These are phyloP conservation scores for Rhodotorula kratochvilovae DNA, from an alignment of 768 basidiomycete genomes.

Conservation along the genomic window DNA sequence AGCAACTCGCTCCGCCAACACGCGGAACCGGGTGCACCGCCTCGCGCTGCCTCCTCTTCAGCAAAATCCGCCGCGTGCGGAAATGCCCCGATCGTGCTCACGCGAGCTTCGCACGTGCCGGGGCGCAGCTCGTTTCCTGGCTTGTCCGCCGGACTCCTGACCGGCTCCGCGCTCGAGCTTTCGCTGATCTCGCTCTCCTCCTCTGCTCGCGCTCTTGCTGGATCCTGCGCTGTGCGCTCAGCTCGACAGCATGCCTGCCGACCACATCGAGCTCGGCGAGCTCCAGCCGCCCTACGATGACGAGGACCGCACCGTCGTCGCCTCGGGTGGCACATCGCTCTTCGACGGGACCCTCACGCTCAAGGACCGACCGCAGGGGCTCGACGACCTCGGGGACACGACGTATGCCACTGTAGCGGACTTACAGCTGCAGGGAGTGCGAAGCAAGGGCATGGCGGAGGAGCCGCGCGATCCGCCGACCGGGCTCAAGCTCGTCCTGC, in stretches of 20 bases:
- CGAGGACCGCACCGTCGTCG: not conserved
- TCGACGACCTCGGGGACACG: not conserved
- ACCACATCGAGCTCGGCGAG: not conserved
- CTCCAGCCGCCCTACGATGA: not conserved
- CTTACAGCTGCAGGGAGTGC: not conserved
- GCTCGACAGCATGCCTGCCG: not conserved
- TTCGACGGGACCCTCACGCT: not conserved
- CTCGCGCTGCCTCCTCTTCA: too few species aligned
- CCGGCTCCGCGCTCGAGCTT: not conserved
- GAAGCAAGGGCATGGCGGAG: not conserved
- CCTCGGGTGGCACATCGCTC: not conserved
- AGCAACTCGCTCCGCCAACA: too few species aligned
- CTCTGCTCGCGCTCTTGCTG: not conserved
- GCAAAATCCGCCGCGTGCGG: too few species aligned
- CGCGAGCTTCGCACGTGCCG: too few species aligned
- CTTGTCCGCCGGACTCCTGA: too few species aligned
- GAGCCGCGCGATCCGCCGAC: not conserved
- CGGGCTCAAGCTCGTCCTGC: conserved; percentile 5
- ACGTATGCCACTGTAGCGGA: not conserved
- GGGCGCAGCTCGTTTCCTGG: too few species aligned
- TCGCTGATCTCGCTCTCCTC: too few species aligned
- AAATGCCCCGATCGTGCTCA: too few species aligned
- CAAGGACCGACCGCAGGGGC: not conserved
- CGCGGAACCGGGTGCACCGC: too few species aligned
- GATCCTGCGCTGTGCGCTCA: not conserved